Base-by-base conservation (phyloP, 768 basidiomycete genomes). In the Leccinellum luteum region DNA sequence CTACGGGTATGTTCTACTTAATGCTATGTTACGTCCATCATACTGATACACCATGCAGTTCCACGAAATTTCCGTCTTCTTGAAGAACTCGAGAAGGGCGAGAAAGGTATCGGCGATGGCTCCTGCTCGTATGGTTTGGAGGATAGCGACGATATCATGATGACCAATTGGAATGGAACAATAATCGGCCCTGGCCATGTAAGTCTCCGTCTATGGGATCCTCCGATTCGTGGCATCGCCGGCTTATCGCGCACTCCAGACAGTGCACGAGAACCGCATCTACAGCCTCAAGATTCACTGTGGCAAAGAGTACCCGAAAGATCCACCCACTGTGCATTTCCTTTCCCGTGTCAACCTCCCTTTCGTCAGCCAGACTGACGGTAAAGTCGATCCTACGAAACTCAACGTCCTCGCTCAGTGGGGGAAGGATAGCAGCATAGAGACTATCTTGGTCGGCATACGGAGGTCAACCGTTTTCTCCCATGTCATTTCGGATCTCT, bases 151-250 rank as follows among this genome's bases (percentile, higher is more conserved):
- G 97, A 98, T 81, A 89, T 96, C 78, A 79, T 92, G 79, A 98
- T 99, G 95, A 89, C 85, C 76, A 81, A 92, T 73, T 99, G 97
- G 97, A 98, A 97, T 69, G 96, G 97, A 51, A 99, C 97, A 21
- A 95, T 99, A 78, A 93, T 99, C 60, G 97, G 97, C 9, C 97
- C 97, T 31, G 95, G 95, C 52, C 95, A 99, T 75, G 94, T 95
- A 73, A 60, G 91, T 79, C 19, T 21, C n/a, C 34, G 8, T 28
- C 28, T 21, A 34, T 48, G 9, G 45, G 27, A 34, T 19, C 19
- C 53, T 43, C 54, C 54, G 56, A 61, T 54, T 60, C 43, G 51
- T 27, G 56, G 45, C 53, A 63, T 61, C 60, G 60, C 17, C 21
- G 15, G 28, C 60, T 66, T 49, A 66, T 63, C 64, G 50, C 15